Evolutionary conservation across 169 alveolate genomes (phyloP).

Genomic region (Eimeria necatrix): DNA sequence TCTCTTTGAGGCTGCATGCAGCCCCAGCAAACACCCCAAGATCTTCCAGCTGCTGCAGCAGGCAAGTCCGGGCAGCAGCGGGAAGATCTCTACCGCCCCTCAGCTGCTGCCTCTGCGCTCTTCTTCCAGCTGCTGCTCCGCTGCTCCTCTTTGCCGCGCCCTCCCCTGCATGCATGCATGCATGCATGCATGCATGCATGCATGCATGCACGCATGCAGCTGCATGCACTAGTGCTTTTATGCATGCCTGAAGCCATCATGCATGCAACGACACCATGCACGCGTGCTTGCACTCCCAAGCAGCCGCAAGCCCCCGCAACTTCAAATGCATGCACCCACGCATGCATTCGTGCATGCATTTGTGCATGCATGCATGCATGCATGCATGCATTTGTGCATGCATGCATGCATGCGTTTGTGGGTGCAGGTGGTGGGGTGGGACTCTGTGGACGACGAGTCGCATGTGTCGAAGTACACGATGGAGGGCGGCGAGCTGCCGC

Average conservation of each 20-base stretch:
- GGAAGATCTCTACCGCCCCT: not conserved
- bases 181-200: too few relatives aligned
- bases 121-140: not conserved
- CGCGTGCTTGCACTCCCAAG: too few relatives aligned
- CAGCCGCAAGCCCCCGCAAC: too few relatives aligned
- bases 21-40: constrained; percentile 90
- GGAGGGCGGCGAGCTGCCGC: constrained; percentile 88
- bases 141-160: not conserved
- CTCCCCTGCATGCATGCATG: too few relatives aligned
- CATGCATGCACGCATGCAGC: too few relatives aligned
- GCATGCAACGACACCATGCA: too few relatives aligned
- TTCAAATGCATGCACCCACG: not conserved
- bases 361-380: not conserved
- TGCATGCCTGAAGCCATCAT: too few relatives aligned
- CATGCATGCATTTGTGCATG: constrained; percentile 2
- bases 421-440: constrained; percentile 72
- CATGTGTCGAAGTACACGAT: constrained; percentile 87
- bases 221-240: too few relatives aligned
- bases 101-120: not conserved
- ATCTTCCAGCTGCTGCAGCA: constrained; percentile 81
- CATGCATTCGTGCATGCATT: not conserved
- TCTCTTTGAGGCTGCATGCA: constrained; percentile 88
- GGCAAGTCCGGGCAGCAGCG: not conserved
- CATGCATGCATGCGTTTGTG: not conserved
- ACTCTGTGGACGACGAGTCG: constrained; percentile 83